Evolutionary conservation across 2,329 filamentous ascomycete species (phyloP).

Genomic region (Hawksworthiomyces lignivorus): DNA sequence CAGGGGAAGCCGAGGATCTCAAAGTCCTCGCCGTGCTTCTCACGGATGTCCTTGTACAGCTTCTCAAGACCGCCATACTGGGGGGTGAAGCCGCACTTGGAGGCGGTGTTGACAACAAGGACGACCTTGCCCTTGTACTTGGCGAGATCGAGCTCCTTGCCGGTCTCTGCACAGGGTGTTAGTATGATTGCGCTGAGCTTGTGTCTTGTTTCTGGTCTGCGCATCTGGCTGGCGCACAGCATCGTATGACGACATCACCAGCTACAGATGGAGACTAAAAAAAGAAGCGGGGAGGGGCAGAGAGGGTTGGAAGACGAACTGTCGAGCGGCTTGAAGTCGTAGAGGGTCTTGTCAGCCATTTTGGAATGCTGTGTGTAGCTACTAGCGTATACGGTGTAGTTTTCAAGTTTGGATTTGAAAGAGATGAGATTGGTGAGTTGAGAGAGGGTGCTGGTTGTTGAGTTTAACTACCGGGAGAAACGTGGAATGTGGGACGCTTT

Average conservation of each 20-base stretch:
- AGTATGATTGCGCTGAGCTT: too few species aligned
- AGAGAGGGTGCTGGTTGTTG: too few species aligned
- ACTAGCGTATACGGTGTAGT: too few species aligned
- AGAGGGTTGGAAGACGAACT: conserved; percentile 61
- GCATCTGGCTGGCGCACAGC: too few species aligned
- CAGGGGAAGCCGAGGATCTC: conserved; percentile 91
- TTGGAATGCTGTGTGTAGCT: too few species aligned
- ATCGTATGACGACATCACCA: too few species aligned
- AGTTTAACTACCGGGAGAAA: too few species aligned
- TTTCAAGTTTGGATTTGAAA: too few species aligned
- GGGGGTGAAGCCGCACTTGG: conserved; percentile 97
- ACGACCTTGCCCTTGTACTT: conserved; percentile 86
- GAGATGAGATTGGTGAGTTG: too few species aligned
- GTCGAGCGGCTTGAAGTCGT: conserved; percentile 77
- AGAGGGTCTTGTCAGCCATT: conserved; percentile 67
- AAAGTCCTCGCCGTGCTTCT: conserved; percentile 67
- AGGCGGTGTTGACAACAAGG: conserved; percentile 94
- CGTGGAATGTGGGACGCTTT: too few species aligned
- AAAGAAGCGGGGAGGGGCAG: neutral
- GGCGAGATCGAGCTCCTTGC: conserved; percentile 60
- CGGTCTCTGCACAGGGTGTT: conserved; percentile 51
- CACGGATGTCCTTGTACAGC: conserved; percentile 72
- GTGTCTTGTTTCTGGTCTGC: too few species aligned
- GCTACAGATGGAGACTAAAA: too few species aligned
- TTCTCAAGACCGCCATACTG: conserved; percentile 88